These are phyloP conservation scores for Exsudoporus frostii DNA, from an alignment of 768 basidiomycete genomes.

Conservation along the genomic window DNA sequence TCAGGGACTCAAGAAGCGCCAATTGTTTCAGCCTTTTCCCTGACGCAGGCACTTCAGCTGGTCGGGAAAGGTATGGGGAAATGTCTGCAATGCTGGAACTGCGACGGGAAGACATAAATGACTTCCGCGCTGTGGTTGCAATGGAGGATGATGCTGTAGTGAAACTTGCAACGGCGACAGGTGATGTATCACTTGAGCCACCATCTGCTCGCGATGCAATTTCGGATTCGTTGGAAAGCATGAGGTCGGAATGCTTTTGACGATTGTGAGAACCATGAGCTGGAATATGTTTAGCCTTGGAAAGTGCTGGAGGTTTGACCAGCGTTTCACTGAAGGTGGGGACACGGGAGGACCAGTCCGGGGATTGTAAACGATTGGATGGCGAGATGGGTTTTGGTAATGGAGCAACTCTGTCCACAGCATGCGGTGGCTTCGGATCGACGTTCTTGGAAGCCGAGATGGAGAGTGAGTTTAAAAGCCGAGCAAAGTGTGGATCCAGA, in stretches of 20 bases:
- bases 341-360: constrained; percentile 34
- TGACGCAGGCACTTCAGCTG: constrained; percentile 51
- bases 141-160: constrained; percentile 11
- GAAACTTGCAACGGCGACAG: neutral
- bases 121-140: constrained; percentile 19
- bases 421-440: constrained; percentile 8
- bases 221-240: neutral
- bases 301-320: constrained; percentile 5
- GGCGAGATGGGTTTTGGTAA: constrained; percentile 10
- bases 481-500: constrained; percentile 70
- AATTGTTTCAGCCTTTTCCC: constrained; percentile 66
- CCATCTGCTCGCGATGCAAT: neutral
- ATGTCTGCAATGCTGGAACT: constrained; percentile 59
- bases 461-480: constrained; percentile 59
- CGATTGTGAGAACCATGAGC: constrained; percentile 2
- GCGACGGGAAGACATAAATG: constrained; percentile 28
- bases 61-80: constrained; percentile 62
- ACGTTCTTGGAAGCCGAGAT: constrained; percentile 46
- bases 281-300: constrained; percentile 3
- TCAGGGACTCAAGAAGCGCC: constrained; percentile 68
- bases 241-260: constrained; percentile 1
- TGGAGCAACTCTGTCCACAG: constrained; percentile 2
- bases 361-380: constrained; percentile 19
- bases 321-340: constrained; percentile 19
- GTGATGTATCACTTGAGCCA: constrained; percentile 8